Base-by-base conservation (phyloP, 352 stramenopile genomes). In the Phytophthora podocarpi region DNA sequence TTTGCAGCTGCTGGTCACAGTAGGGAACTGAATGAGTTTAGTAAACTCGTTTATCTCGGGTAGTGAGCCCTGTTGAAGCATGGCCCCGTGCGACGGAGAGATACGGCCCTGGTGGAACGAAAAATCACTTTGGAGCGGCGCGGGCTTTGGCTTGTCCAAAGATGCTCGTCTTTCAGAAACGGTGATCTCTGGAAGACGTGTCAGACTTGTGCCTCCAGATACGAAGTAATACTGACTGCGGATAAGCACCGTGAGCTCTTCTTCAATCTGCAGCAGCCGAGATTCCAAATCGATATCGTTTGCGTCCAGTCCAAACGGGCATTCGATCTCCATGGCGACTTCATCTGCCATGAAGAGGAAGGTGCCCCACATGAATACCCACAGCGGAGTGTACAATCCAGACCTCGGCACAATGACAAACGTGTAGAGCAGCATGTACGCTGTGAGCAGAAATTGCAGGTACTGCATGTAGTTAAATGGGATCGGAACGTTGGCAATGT, bases 401-500 rank as follows among this genome's bases (percentile, higher is more conserved):
- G 85, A 94, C 30, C 69, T 76, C 15, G 82, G 81, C 10, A 94
- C 82, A 49, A 92, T 92, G n/a, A 91, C 85, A 56, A 94, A 81
- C 11, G 80, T 92, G 71, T 94, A 94, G 31, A 94, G 76, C 53
- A 75, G 76, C 77, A 94, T 90, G 61, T 91, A 94, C 6, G 68
- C 74, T 20, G 72, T 65, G 32, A 94, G 74, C 46, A 92, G 59
- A 4, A 87, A 74, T 49, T 91, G 79, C 3, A 92, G 67, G 45
- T 91, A 92, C 60, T 92, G 85, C 72, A 89, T 90, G 59, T 94
- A 94, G 71, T 91, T 91, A 76, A 94, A 92, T 23, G 85, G 85
- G 50, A 94, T 94, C 15, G 85, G 85, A 9, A 92, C 81, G 53
- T 94, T 92, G 24, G 85, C 82, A 53, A 94, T 92, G 59, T 87